Evolutionary conservation across 1,139 yeast species (phyloP), one percentile per base, ranked within the genome.

Genomic region (Candida sp.): DNA sequence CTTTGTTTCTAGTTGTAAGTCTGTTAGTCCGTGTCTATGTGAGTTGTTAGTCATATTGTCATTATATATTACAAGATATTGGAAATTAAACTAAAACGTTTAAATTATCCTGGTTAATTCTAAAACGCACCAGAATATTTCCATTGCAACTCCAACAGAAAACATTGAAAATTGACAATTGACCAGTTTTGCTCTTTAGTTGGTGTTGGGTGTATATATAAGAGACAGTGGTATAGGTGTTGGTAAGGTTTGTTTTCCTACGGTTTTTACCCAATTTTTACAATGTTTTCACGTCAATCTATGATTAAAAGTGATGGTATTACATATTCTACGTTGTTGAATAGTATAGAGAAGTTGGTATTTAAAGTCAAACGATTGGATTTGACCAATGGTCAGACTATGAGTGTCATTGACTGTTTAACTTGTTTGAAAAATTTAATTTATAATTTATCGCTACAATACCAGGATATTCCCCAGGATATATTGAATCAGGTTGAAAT

Each of bases 1-100:
- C 34, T 54, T 49, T 8, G 21, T 36, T 32, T 53, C 58, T 12
- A 59, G 45, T 5, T 43, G 45, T 33, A 57, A 44, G 41, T 54
- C 61, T 35, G 41, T 48, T 19, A 52, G 39, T 7, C 47, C 22
- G 34, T 44, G 23, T 38, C 32, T 35, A 45, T 36, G 33, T 33
- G 22, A 4, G 39, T 19, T 5, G 12, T 37, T 22, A 8, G 11
- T 25, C 36, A 22, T 33, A 5, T n/a, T 22, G 8, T 25, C 38
- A 7, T 23, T 21, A 21, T 32, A 6, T 12, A 32, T 12, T 7
- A 32, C 34, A 5, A 32, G 19, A 6, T 32, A 12, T 12, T 11
- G 34, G 11, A 8, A 11, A 25, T 25, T 25, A 25, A 15, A 15
- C 19, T 15, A 15, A 15, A 15, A 15, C 19, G 19, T 15, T 15